These are phyloP conservation scores for Xylariomycetidae sp. DNA, from an alignment of 2,329 filamentous ascomycete genomes.

Conservation along the genomic window DNA sequence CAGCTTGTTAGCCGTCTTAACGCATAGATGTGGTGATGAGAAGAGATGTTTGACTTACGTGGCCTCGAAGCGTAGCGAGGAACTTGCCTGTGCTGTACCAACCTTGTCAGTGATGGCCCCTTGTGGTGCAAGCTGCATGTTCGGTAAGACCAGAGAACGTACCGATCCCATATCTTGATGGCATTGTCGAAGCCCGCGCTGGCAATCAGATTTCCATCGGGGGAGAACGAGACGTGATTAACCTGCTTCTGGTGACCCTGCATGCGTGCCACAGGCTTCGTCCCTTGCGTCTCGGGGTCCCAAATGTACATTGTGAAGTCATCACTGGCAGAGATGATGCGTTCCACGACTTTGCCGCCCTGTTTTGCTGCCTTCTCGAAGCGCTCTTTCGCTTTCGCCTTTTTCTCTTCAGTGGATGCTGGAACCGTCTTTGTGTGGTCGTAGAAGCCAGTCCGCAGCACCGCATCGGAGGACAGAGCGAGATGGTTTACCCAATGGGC, in stretches of 20 bases:
- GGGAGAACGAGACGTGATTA: constrained; percentile 91
- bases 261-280: constrained; percentile 81
- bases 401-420: constrained; percentile 60
- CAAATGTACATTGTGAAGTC: constrained; percentile 88
- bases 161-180: constrained; percentile 81
- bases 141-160: no score
- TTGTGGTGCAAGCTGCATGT: neutral
- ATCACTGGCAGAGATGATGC: constrained; percentile 73
- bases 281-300: constrained; percentile 68
- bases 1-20: constrained; percentile 5
- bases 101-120: constrained; percentile 10
- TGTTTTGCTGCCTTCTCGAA: constrained; percentile 81
- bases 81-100: constrained; percentile 60
- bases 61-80: constrained; percentile 79
- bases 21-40: neutral
- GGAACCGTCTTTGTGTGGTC: constrained; percentile 73
- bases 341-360: constrained; percentile 71
- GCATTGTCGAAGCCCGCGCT: constrained; percentile 91
- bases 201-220: constrained; percentile 81
- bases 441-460: constrained; percentile 76
- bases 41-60: constrained; percentile 56
- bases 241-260: constrained; percentile 96
- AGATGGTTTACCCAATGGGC: constrained; percentile 96
- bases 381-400: constrained; percentile 68
- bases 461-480: constrained; percentile 87